Percentiles rank a stretch among this genome's conserved stretches.
phyloP scores from a whole-genome alignment of 768 basidiomycete species.

The Gymnopilus junonius region DNA sequence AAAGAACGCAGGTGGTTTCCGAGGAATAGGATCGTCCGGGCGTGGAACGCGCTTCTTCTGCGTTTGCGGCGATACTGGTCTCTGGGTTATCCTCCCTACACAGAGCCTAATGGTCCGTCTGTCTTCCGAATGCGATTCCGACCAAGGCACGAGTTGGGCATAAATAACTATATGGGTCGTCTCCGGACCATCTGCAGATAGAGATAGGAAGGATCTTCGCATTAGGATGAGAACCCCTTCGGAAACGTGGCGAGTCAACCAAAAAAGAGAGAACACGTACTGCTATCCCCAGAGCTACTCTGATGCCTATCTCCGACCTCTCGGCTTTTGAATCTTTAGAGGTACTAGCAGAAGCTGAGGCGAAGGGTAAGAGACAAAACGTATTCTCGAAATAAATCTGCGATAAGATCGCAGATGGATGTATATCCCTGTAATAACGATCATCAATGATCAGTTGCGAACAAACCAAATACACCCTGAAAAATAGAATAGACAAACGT shows the following conservation, averaged over 20 bases:
- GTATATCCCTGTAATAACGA: slow-evolving; percentile 58
- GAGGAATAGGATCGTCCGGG: slow-evolving; percentile 82
- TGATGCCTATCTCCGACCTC: slow-evolving; percentile 60
- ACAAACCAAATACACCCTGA: neutral
- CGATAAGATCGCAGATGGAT: slow-evolving; percentile 64
- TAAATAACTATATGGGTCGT: slow-evolving; percentile 68
- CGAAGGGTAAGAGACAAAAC: slow-evolving; percentile 56
- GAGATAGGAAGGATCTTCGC: neutral
- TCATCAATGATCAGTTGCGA: neutral
- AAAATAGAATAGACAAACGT: slow-evolving; percentile 9
- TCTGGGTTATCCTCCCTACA: slow-evolving; percentile 62
- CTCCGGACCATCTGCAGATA: slow-evolving; percentile 61
- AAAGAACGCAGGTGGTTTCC: slow-evolving; percentile 58
- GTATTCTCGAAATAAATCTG: slow-evolving; percentile 73
- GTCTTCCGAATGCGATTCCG: slow-evolving; percentile 7
- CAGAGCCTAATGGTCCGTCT: slow-evolving; percentile 42
- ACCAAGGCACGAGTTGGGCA: slow-evolving; percentile 31
- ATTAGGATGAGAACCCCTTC: neutral
- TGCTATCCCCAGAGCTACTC: slow-evolving; percentile 69
- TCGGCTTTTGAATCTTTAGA: slow-evolving; percentile 25
- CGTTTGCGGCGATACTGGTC: slow-evolving; percentile 34
- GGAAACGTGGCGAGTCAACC: neutral
- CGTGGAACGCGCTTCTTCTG: slow-evolving; percentile 33
- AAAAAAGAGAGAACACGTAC: slow-evolving; percentile 40
- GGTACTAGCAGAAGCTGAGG: slow-evolving; percentile 9